These are phyloP conservation scores for Ephemerocybe angulata DNA, from an alignment of 768 basidiomycete species.

Conservation along the genomic window DNA sequence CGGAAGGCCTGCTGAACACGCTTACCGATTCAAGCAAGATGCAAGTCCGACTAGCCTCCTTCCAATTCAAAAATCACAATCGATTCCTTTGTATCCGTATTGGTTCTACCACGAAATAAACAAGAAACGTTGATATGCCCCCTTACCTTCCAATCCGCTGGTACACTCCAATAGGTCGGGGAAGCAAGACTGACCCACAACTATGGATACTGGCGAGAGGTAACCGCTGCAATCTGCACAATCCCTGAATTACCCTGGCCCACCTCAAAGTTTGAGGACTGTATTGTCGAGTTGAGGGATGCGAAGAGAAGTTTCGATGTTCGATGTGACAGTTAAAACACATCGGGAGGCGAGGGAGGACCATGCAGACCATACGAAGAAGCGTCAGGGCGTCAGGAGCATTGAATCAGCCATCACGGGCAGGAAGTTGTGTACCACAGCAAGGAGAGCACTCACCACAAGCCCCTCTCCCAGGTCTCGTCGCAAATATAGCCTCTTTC, in stretches of 20 bases:
- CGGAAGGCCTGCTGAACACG: too few relatives aligned
- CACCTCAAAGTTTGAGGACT: not conserved
- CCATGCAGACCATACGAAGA: not conserved
- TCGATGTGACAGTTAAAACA: not conserved
- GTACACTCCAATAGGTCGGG: not conserved
- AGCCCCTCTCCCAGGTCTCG: slow-evolving; percentile 78
- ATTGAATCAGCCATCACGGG: slow-evolving; percentile 11
- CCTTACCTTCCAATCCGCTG: not conserved
- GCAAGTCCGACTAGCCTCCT: not conserved
- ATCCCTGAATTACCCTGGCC: not conserved
- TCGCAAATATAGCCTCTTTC: slow-evolving; percentile 73
- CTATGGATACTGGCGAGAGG: not conserved
- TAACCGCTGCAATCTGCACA: not conserved
- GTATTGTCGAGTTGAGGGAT: too few relatives aligned
- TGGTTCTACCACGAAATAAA: too few relatives aligned
- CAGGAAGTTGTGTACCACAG: too few relatives aligned
- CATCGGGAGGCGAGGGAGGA: not conserved
- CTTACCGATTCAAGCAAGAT: not conserved
- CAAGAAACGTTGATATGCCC: not conserved
- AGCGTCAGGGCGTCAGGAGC: not conserved
- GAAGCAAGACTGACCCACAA: not conserved
- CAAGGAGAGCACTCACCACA: slow-evolving; percentile 67
- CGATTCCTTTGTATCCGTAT: too few relatives aligned
- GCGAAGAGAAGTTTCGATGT: not conserved
- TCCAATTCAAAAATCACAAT: not conserved